Base-by-base conservation (phyloP, 352 stramenopile species). In the Phytopythium sindhum region DNA sequence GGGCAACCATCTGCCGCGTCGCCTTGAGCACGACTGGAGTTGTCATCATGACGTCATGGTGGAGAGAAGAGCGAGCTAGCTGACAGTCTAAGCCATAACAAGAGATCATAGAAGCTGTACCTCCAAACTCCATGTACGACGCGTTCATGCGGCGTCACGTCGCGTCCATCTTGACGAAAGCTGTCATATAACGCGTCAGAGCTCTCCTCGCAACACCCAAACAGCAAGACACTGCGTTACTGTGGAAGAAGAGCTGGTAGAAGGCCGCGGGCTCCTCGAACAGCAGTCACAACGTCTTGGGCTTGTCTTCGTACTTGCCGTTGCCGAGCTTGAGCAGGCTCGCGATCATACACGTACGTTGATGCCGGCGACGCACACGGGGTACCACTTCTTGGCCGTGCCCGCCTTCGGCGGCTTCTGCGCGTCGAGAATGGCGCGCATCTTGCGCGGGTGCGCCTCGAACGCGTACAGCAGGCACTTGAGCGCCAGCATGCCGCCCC, bases 401-500 rank as follows among this genome's bases (percentile, higher is more conserved):
- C 41, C 50, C 4, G 68, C 37, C 26, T 61, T 50, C 4, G 68
- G 55, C 1, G 81, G 83, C 59, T 61, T 78, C 63, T 96, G 82
- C 2, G 64, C 65, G 15, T 67, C 58, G 23, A 90, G 66, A 35
- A 94, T 77, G 19, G 69, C 70, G n/a, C 77, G 60, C 87, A 93
- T 94, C 64, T 88, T 77, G 29, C 70, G 69, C 0, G 83, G 77
- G 58, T 90, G 89, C 24, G 81, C 80, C 63, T 94, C 78, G 60
- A 92, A 94, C 0, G 72, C 81, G 60, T 94, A 93, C 28, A 94
- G 57, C n/a, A 96, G 66, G 63, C 87, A 96, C 71, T 94, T 92
- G 66, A 96, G 79, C 9, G 84, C 85, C 4, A 94, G 65, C 15
- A 90, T 56, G 2, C 85, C 87, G n/a, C 87, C 87, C 35, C 87